Percentiles rank a stretch among this genome's conserved stretches.
phyloP scores from a whole-genome alignment of 495 filamentous ascomycete species.

The Aspergillus homomorphus region DNA sequence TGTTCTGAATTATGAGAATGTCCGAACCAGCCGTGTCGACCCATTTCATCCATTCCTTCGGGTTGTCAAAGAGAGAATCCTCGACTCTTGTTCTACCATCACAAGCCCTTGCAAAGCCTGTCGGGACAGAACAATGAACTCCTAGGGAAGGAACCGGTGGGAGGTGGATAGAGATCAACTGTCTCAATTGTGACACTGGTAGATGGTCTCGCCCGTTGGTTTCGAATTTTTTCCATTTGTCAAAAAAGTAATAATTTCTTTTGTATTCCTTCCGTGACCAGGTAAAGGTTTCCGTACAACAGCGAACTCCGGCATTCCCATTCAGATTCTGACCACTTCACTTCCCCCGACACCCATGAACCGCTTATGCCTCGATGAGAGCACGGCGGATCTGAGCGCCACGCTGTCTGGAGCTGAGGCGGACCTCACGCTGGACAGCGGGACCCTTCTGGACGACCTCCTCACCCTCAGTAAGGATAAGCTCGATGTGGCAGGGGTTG shows the following conservation, averaged over 20 bases:
- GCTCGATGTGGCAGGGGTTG: conserved; percentile 99
- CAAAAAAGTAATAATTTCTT: conserved; percentile 25
- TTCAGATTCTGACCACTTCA: conserved; percentile 28
- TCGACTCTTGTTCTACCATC: not conserved
- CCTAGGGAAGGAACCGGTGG: not conserved
- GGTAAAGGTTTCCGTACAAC: conserved; percentile 40
- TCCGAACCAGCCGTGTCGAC: conserved; percentile 8
- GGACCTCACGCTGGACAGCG: conserved; percentile 58
- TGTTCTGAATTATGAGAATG: conserved; percentile 16
- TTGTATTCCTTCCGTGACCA: conserved; percentile 43
- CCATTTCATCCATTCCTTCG: conserved; percentile 2
- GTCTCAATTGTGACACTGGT: conserved; percentile 2
- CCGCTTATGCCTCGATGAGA: conserved; percentile 72
- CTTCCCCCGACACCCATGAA: conserved; percentile 30
- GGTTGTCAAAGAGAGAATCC: not conserved
- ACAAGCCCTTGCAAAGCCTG: not conserved
- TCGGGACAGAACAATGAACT: not conserved
- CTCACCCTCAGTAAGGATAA: conserved; percentile 98
- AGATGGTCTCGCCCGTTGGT: conserved; percentile 16
- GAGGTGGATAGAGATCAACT: not conserved
- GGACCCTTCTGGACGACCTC: conserved; percentile 74
- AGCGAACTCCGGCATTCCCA: conserved; percentile 35
- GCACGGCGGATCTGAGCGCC: conserved; percentile 73
- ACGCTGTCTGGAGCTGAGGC: conserved; percentile 84
- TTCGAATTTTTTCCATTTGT: conserved; percentile 34